Base-by-base conservation (phyloP, 768 basidiomycete genomes). In the Hericium alpestre region DNA sequence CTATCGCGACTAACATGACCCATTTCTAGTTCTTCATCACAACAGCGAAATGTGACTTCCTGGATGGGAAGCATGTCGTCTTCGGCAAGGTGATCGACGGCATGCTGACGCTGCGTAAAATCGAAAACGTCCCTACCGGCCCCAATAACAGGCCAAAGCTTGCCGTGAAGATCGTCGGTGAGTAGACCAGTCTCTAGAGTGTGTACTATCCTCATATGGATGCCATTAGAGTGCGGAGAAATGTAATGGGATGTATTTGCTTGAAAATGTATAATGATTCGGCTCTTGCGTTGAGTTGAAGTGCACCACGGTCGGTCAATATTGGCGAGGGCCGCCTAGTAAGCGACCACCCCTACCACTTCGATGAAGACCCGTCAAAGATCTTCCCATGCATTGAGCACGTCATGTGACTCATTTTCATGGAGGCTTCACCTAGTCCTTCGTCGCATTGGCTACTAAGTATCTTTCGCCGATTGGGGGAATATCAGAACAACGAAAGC, bases 41-140 rank as follows among this genome's bases (percentile, higher is more conserved):
- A 0, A 93, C 91, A 1, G 90, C 84, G 9, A 87, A 90, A 63
- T 95, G 94, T 61, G 91, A 94, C 60, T 98, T 98, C 71, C 80
- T 99, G 47, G 94, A 99, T 67, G 90, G 84, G 62, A 92, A 94
- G 69, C 93, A 95, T 67, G 87, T 93, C 63, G 92, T 94, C 1
- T 96, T 96, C 64, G 93, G 93, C 6, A 84, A 79, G 62, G 88
- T 95, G 38, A 81, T 90, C 60, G 91, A 96, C 57, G 92, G 92
- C 23, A 90, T 98, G 87, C 81, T 99, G 58, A 95, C 93, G 3
- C 76, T 99, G 53, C 79, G 95, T 61, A 98, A 97, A 70, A 90
- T 99, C 56, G 96, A 99, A 73, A 91, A 93, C 61, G 92, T 97
- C 0, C 81, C 93, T 9, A 97, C 93, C 0, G 92, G 91, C 1